Base-by-base conservation (phyloP, 2,329 filamentous ascomycete genomes). In the Mycogone perniciosa region DNA sequence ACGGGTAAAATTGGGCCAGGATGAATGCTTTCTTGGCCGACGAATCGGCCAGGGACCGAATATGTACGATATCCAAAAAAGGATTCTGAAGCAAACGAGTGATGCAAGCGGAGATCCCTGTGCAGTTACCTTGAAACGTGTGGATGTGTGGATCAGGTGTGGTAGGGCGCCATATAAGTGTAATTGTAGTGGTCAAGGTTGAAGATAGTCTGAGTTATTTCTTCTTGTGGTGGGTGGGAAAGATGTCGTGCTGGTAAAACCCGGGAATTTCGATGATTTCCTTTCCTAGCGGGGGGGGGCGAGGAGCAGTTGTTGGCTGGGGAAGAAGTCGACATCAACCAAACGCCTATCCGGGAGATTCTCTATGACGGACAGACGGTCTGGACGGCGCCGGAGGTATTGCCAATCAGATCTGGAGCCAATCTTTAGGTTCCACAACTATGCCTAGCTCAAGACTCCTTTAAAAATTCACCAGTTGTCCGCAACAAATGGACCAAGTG, bases 371-470 rank as follows among this genome's bases (percentile, higher is more conserved):
- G 20, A 20, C 20, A 42, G 39, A 51, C 49, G 45, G 49, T 43
- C 42, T 46, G 27, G 20, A 20, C 26, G 37, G 49, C 44, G 44
- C 49, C 49, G 46, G 49, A 46, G 49, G 44, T 44, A 38, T 44
- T 20, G 20, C 20, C 20, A 20, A 20, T 20, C 20, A 20, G 20
- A 20, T 20, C 20, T 20, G 20, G 20, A 20, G 20, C 20, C 20
- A 20, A 44, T 46, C 46, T n/a, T n/a, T 38, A 20, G 49, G 49
- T 51, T 46, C 49, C 49, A 51, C 35, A 33, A 37, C 30, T 50
- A 29, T 35, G 45, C 38, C 30, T 43, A 37, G 31, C 35, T 42
- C 44, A 34, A 30, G 34, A 48, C 26, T 31, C 35, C 44, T 13
- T 35, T 10, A 42, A 42, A 42, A 42, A 42, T 26, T 42, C 39